Evolutionary conservation across 345 rosid genomes (phyloP), one percentile per base, ranked within the genome.

Genomic region (Ceriops tagal): DNA sequence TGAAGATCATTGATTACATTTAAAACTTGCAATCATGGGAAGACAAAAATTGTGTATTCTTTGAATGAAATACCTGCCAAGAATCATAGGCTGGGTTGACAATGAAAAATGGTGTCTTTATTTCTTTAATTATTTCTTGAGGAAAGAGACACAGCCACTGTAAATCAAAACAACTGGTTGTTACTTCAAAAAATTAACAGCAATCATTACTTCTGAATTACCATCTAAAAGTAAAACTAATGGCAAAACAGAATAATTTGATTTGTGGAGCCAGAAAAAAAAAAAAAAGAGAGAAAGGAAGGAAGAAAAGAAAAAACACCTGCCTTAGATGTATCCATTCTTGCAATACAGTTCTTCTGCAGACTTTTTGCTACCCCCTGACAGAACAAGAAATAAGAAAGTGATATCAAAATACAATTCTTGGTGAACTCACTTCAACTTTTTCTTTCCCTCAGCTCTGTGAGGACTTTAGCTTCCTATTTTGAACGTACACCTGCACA

Each of bases 71-170:
- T 76, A 93, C 98, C 92, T 93, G 98, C 98, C 98, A 93, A 79
- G 70, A 88, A 73, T 93, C 98, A 72, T 91, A 91, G 66, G 96
- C 91, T 61, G 97, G 83, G 35, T 93, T 86, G 82, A 91, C 85
- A 58, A 93, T 67, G 80, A 93, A 91, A 27, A 91, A 58, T 0
- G 96, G 92, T n/a, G 90, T 93, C 75, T 28, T 83, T 58, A 82
- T 77, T 66, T 79, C 78, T 78, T 83, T 83, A n/a, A 87, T 53
- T 65, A 91, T 77, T 58, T 89, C 84, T 55, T 65, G 82, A 67
- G 96, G 92, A 76, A 92, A 87, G 73, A 92, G 59, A 78, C 98
- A 87, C 96, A 87, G 84, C 21, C 53, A 35, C 10, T 43, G 30
- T 62, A 53, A 66, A 21, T 56, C 31, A 56, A 24, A 55, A 55